phyloP scores from a whole-genome alignment of 116 monocot species.

The Cymodocea nodosa region DNA sequence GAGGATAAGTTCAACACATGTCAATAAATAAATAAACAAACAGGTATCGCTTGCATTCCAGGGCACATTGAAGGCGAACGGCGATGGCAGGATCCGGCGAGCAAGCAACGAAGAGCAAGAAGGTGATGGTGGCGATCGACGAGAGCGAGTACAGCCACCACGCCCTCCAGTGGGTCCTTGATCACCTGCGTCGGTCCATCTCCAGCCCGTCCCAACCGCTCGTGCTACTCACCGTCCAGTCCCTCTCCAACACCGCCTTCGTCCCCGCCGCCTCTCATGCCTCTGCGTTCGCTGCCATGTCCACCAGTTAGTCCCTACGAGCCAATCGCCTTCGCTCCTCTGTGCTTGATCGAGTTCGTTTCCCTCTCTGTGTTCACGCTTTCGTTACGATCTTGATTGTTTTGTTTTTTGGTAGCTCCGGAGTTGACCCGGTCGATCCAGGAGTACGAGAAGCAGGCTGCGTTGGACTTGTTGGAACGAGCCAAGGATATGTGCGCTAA shows the following conservation, averaged over 20 bases:
- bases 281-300: slow-evolving; percentile 24
- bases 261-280: slow-evolving; percentile 38
- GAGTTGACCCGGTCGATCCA: slow-evolving; percentile 43
- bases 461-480: slow-evolving; percentile 17
- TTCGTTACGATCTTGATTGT: too few relatives aligned
- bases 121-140: slow-evolving; percentile 49
- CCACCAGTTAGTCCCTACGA: slow-evolving; percentile 7
- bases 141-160: slow-evolving; percentile 42
- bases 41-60: too few relatives aligned
- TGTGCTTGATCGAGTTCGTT: too few relatives aligned
- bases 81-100: neutral
- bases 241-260: slow-evolving; percentile 21
- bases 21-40: too few relatives aligned
- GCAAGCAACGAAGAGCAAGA: slow-evolving; percentile 3
- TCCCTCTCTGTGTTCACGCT: too few relatives aligned
- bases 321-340: too few relatives aligned
- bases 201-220: slow-evolving; percentile 10
- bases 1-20: too few relatives aligned
- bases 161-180: slow-evolving; percentile 36
- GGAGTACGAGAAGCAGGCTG: slow-evolving; percentile 30
- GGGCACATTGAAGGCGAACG: too few relatives aligned
- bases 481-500: slow-evolving; percentile 24
- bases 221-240: slow-evolving; percentile 31
- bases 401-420: slow-evolving; percentile 19
- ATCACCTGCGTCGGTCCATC: slow-evolving; percentile 24